Conservation (phyloP, 2,329 filamentous ascomycete species). For the Fusarium piperis region DNA sequence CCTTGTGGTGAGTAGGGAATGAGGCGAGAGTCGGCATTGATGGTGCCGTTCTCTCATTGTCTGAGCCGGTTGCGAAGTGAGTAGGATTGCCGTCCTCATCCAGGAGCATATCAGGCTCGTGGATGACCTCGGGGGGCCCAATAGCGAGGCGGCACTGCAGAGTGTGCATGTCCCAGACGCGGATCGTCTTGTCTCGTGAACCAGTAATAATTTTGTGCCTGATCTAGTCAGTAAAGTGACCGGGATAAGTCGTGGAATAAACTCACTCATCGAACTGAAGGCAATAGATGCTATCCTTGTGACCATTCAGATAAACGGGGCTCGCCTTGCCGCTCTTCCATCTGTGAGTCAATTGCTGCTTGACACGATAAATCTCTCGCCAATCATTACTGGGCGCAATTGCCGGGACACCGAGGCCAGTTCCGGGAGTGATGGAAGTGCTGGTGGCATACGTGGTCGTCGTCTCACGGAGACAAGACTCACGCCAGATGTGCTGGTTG, state of each 20-base stretch:
- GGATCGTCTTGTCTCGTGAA: slow-evolving; percentile 93
- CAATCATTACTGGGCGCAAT: slow-evolving; percentile 76
- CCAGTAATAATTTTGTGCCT: slow-evolving; percentile 96
- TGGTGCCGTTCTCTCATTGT: slow-evolving; percentile 56
- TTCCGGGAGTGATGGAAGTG: slow-evolving; percentile 60
- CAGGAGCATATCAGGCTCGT: slow-evolving; percentile 60
- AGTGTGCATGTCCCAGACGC: slow-evolving; percentile 94
- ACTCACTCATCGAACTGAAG: slow-evolving; percentile 95
- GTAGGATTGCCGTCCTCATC: slow-evolving; percentile 61
- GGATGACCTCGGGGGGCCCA: slow-evolving; percentile 75
- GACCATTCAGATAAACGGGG: slow-evolving; percentile 90
- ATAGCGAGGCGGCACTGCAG: slow-evolving; percentile 87
- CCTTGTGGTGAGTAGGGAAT: slow-evolving; percentile 79
- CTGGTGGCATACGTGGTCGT: slow-evolving; percentile 69
- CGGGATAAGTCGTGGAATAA: background rate
- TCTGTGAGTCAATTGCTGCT: slow-evolving; percentile 77
- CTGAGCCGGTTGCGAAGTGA: slow-evolving; percentile 65
- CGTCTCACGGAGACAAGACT: slow-evolving; percentile 70
- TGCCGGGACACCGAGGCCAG: slow-evolving; percentile 66
- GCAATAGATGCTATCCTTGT: slow-evolving; percentile 96
- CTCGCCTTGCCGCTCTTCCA: slow-evolving; percentile 84
- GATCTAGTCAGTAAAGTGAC: slow-evolving; percentile 46
- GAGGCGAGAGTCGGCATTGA: slow-evolving; percentile 65
- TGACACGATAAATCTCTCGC: slow-evolving; percentile 84
- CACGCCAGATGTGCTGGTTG: slow-evolving; percentile 70